phyloP scores from a whole-genome alignment of 1,284 basidiomycete genomes.

The Malassezia arunalokei region DNA sequence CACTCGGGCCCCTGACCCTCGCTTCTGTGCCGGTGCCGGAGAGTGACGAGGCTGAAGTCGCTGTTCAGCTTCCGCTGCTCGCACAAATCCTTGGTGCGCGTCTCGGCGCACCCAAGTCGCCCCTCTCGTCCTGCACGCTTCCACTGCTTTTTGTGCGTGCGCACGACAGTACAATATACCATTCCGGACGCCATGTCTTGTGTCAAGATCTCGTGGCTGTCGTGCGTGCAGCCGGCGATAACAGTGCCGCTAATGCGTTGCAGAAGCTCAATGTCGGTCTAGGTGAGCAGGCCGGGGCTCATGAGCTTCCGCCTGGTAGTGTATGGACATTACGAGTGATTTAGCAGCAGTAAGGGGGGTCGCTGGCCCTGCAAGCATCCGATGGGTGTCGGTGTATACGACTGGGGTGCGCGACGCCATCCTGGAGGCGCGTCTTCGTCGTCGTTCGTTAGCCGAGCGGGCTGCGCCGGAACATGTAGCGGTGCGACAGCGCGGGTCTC shows the following conservation, averaged over 20 bases:
- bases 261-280: slow-evolving; percentile 28
- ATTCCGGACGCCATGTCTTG: slow-evolving; percentile 31
- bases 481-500: slow-evolving; percentile 1
- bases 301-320: slow-evolving; percentile 14
- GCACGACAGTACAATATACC: slow-evolving; percentile 34
- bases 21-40: slow-evolving; percentile 5
- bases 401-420: background rate
- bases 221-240: slow-evolving; percentile 27
- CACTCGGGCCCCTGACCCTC: slow-evolving; percentile 60
- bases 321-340: slow-evolving; percentile 31
- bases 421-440: background rate
- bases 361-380: slow-evolving; percentile 9
- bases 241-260: slow-evolving; percentile 21
- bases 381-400: slow-evolving; percentile 10
- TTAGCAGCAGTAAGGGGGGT: slow-evolving; percentile 4
- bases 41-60: slow-evolving; percentile 21
- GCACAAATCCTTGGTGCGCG: slow-evolving; percentile 16
- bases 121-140: slow-evolving; percentile 20
- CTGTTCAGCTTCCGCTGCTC: slow-evolving; percentile 24
- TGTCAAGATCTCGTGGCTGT: slow-evolving; percentile 29
- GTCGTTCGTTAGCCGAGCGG: background rate
- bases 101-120: background rate
- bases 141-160: slow-evolving; percentile 40
- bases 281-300: slow-evolving; percentile 19
- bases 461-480: background rate